Evolutionary conservation across 805 yeast genomes (phyloP).

Genomic region (Wilhelminamyces savonicus): DNA sequence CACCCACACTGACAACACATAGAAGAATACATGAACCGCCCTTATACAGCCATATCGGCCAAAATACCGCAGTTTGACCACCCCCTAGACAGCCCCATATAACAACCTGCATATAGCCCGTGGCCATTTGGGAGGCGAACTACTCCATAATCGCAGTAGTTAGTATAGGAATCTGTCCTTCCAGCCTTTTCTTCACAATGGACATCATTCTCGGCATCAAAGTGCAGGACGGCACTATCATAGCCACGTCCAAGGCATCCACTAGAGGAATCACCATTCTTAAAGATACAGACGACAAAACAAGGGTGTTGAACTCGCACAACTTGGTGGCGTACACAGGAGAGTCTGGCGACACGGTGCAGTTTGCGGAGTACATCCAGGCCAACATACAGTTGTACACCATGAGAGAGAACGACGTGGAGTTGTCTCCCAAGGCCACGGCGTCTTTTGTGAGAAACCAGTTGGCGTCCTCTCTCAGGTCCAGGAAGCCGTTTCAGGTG

Average conservation of each 20-base stretch:
- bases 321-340: conserved; percentile 87
- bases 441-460: conserved; percentile 85
- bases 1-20: too few relatives aligned
- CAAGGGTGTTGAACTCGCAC: conserved; percentile 66
- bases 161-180: too few relatives aligned
- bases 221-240: conserved; percentile 71
- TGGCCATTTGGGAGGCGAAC: too few relatives aligned
- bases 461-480: conserved; percentile 81
- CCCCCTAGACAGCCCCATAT: too few relatives aligned
- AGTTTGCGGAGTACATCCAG: conserved; percentile 85
- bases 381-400: conserved; percentile 94
- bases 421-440: conserved; percentile 77
- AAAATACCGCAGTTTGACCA: too few relatives aligned
- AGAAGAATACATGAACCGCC: too few relatives aligned
- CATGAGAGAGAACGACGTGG: conserved; percentile 71
- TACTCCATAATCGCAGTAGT: too few relatives aligned
- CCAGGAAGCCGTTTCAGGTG: conserved; percentile 90
- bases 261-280: conserved; percentile 84
- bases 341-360: conserved; percentile 93
- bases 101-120: too few relatives aligned
- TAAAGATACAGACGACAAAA: conserved; percentile 76
- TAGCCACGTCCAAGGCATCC: conserved; percentile 93
- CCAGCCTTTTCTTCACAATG: conserved; percentile 39
- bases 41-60: too few relatives aligned
- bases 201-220: conserved; percentile 86